Conservation (phyloP, 257 asterid species). For the Paraleonurus japonicus region DNA sequence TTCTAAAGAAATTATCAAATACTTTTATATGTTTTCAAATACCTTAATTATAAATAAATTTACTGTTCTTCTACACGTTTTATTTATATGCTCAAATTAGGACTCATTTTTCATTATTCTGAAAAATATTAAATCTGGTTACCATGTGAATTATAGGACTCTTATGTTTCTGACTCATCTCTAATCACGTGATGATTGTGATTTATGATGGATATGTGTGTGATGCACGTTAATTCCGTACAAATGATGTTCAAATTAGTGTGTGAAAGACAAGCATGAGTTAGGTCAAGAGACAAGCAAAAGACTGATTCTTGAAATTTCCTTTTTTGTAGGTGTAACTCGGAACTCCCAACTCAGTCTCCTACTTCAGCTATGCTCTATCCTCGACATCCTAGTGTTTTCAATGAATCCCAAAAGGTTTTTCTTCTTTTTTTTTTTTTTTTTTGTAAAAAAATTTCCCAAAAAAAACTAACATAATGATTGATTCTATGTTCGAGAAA, state of each 20-base stretch:
- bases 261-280: neutral
- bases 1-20: too few species aligned
- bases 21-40: too few species aligned
- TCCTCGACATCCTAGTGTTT: conserved; percentile 27
- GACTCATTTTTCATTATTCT: too few species aligned
- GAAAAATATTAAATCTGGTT: too few species aligned
- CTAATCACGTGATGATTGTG: conserved; percentile 22
- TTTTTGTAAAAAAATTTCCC: too few species aligned
- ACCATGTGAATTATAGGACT: neutral
- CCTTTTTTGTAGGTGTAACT: conserved; percentile 24
- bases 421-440: too few species aligned
- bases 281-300: neutral
- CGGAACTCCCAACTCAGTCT: conserved; percentile 3
- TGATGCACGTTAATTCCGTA: neutral
- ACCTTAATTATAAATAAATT: too few species aligned
- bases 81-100: too few species aligned
- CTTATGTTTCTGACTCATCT: neutral
- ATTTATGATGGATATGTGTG: neutral
- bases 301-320: neutral
- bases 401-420: conserved; percentile 32
- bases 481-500: too few species aligned
- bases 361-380: conserved; percentile 31
- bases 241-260: neutral
- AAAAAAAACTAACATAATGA: too few species aligned
- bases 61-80: too few species aligned